These are phyloP conservation scores for Quercus mongolica DNA, from an alignment of 306 rosid species.

Conservation along the genomic window DNA sequence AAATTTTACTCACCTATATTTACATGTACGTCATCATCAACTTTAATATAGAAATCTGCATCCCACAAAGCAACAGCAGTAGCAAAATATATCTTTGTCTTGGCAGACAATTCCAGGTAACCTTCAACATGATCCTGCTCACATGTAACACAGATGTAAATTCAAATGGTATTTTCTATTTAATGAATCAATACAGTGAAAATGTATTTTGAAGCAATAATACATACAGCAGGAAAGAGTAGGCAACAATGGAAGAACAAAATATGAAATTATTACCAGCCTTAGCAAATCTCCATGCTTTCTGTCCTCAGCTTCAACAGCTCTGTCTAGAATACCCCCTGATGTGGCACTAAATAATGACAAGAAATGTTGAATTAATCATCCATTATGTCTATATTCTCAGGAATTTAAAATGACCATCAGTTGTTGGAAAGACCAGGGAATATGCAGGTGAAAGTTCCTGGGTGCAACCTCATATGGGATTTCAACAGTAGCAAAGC, in stretches of 20 bases:
- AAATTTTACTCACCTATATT: slow-evolving; percentile 66
- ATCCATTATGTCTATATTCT: neutral
- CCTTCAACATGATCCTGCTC: slow-evolving; percentile 96
- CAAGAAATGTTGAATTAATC: slow-evolving; percentile 9
- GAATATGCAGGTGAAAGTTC: neutral
- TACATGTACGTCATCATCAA: slow-evolving; percentile 96
- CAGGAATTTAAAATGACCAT: neutral
- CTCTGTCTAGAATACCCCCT: slow-evolving; percentile 96
- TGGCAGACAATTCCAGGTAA: slow-evolving; percentile 94
- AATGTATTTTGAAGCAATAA: neutral
- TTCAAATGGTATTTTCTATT: neutral
- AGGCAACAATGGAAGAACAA: slow-evolving; percentile 8
- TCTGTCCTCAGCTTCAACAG: slow-evolving; percentile 93
- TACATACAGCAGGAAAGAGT: neutral
- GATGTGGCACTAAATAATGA: slow-evolving; percentile 77
- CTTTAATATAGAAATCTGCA: slow-evolving; percentile 97
- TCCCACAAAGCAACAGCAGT: slow-evolving; percentile 90
- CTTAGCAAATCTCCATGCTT: slow-evolving; percentile 94
- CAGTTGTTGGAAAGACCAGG: neutral
- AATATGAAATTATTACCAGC: slow-evolving; percentile 57
- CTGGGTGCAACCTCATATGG: neutral
- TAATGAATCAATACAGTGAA: slow-evolving; percentile 4
- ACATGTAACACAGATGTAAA: slow-evolving; percentile 13
- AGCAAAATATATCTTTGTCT: slow-evolving; percentile 86
- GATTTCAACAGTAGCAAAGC: too few relatives aligned